Conservation (phyloP, 2,329 filamentous ascomycete genomes). For the Colletotrichum tofieldiae region DNA sequence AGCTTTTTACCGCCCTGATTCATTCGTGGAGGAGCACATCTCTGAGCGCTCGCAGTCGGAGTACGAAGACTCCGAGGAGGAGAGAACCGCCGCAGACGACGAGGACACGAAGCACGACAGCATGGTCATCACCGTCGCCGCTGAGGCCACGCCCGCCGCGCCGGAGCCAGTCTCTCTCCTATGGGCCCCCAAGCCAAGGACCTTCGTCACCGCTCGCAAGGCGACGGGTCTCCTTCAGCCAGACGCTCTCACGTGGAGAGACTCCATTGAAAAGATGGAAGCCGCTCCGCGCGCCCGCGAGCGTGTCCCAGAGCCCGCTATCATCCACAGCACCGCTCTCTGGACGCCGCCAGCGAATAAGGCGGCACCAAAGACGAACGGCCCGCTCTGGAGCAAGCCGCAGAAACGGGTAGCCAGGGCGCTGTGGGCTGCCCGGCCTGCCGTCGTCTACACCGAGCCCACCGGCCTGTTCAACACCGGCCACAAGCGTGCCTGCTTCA, state of each 20-base stretch:
- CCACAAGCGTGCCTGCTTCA: constrained; percentile 44
- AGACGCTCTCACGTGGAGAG: constrained; percentile 55
- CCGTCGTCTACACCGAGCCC: constrained; percentile 25
- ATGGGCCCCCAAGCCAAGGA: constrained; percentile 38
- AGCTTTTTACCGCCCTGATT: constrained; percentile 27
- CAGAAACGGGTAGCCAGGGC: not conserved
- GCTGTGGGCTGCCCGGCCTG: constrained; percentile 43
- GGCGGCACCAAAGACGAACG: not conserved
- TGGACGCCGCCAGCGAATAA: constrained; percentile 48
- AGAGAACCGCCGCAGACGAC: constrained; percentile 48
- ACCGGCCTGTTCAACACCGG: constrained; percentile 45
- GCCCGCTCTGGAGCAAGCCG: constrained; percentile 40
- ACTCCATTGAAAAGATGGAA: constrained; percentile 50
- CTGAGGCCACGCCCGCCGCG: constrained; percentile 44
- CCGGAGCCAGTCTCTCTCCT: constrained; percentile 31
- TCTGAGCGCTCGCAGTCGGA: constrained; percentile 50
- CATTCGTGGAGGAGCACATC: constrained; percentile 51
- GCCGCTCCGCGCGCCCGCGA: constrained; percentile 50
- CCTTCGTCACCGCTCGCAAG: constrained; percentile 16
- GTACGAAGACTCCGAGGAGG: constrained; percentile 38
- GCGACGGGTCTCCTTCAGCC: constrained; percentile 55
- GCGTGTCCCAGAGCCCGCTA: constrained; percentile 48
- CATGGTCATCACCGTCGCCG: constrained; percentile 53
- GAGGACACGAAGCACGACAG: constrained; percentile 45
- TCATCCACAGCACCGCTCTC: constrained; percentile 56